Percentiles rank a stretch among this genome's conserved stretches.
Evolutionary conservation across 73 alveolate genomes (phyloP).

Genomic region (Paramecium sonneborni): DNA sequence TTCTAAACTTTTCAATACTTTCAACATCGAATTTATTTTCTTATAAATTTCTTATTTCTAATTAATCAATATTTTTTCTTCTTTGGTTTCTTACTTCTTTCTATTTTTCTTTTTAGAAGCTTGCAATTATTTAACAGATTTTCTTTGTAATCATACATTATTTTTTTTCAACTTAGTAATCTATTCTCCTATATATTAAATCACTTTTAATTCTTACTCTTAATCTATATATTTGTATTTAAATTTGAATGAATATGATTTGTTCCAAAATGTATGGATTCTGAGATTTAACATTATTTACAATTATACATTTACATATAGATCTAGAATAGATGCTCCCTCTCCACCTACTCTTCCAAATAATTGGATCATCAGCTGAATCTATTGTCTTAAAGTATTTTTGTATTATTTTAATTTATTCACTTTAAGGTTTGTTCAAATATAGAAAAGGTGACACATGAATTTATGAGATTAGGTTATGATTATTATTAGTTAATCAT

Average conservation of each 20-base stretch:
- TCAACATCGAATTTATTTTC: conserved; percentile 38
- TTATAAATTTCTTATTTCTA: conserved; percentile 35
- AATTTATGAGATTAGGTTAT: not conserved
- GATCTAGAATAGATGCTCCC: conserved; percentile 50
- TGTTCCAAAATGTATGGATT: not conserved
- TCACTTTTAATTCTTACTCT: not conserved
- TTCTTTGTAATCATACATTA: conserved; percentile 23
- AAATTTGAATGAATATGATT: conserved; percentile 14
- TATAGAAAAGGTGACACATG: not conserved
- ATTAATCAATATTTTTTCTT: not conserved
- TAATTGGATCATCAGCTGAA: not conserved
- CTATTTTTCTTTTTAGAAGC: not conserved
- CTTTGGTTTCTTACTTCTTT: not conserved
- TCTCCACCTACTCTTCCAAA: conserved; percentile 27
- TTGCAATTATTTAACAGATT: conserved; percentile 3
- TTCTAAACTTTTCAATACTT: conserved; percentile 12
- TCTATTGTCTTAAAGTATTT: not conserved
- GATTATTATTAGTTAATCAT: conserved; percentile 35
- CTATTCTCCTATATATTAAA: not conserved
- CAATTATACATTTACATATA: conserved; percentile 37
- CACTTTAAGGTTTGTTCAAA: not conserved
- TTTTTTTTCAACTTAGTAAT: not conserved
- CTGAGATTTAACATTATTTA: not conserved
- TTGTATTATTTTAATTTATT: not conserved
- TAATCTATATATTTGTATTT: not conserved